A percentile compares a stretch with the other conserved stretches of the same genome.
phyloP scores from a whole-genome alignment of 23 red algal genomes.

The Agarophyton chilense region DNA sequence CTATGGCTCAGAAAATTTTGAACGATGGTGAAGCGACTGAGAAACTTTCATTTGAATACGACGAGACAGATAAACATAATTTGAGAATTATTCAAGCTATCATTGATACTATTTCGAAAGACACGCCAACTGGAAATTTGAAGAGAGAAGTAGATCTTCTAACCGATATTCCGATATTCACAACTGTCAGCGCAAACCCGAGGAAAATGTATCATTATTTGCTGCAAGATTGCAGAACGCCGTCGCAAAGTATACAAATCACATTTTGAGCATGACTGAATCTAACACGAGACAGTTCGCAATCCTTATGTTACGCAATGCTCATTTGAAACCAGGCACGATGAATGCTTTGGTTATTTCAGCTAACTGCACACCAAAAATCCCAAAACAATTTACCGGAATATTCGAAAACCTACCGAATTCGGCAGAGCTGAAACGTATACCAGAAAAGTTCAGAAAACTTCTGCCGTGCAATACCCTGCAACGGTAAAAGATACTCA shows the following conservation, averaged over 20 bases:
- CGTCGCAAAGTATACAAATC: not conserved
- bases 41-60: not conserved
- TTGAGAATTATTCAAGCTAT: conserved; percentile 19
- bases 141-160: conserved; percentile 4
- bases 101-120: not conserved
- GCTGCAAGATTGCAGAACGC: not conserved
- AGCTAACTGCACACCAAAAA: not conserved
- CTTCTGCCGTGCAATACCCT: too few relatives aligned
- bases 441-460: too few relatives aligned
- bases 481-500: too few relatives aligned
- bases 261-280: not conserved
- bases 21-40: not conserved
- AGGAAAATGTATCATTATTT: not conserved
- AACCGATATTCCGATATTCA: not conserved
- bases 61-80: not conserved
- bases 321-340: not conserved
- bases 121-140: not conserved
- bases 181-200: not conserved
- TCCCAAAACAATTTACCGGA: too few relatives aligned
- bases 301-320: conserved; percentile 19
- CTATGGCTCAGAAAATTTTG: conserved; percentile 9
- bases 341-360: conserved; percentile 12
- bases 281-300: conserved; percentile 8
- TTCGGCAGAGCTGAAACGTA: too few relatives aligned
- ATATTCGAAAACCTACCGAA: too few relatives aligned